phyloP scores from a whole-genome alignment of 2,329 filamentous ascomycete genomes.

The Xylariaceae sp. region DNA sequence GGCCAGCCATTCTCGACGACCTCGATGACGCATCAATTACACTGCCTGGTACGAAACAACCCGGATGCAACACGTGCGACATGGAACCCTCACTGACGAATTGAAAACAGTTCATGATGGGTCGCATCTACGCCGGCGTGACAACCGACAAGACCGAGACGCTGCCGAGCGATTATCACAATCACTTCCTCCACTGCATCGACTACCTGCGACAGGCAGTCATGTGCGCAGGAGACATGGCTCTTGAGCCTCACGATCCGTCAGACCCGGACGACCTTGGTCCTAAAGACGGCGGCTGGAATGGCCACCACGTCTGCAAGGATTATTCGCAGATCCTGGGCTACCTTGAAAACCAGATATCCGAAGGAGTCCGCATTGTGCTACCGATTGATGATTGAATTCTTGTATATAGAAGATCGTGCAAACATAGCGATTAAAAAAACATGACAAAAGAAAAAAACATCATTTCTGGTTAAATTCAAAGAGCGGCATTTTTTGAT shows the following conservation, averaged over 20 bases:
- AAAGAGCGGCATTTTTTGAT: background rate
- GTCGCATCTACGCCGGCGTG: conserved; percentile 31
- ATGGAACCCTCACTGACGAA: background rate
- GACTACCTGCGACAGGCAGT: conserved; percentile 27
- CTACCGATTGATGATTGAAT: conserved; percentile 19
- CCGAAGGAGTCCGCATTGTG: conserved; percentile 12
- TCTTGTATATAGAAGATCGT: background rate
- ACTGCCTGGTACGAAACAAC: conserved; percentile 30
- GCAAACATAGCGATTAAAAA: background rate
- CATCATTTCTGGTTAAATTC: no score
- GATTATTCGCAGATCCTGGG: conserved; percentile 22
- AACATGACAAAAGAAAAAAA: background rate
- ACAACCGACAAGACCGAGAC: conserved; percentile 13
- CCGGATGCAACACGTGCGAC: no score
- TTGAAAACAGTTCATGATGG: conserved; percentile 33
- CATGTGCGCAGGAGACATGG: conserved; percentile 26
- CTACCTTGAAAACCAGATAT: conserved; percentile 22
- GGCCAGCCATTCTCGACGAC: conserved; percentile 38
- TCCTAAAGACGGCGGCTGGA: conserved; percentile 24
- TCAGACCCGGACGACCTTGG: conserved; percentile 23
- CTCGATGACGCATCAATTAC: conserved; percentile 37
- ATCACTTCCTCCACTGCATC: conserved; percentile 23
- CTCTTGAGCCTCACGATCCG: conserved; percentile 24
- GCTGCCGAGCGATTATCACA: conserved; percentile 28
- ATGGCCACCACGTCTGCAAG: conserved; percentile 26